Percentiles rank a stretch among this genome's conserved stretches.
phyloP scores from a whole-genome alignment of 2,329 filamentous ascomycete genomes.

The Dactylonectria estremocensis region DNA sequence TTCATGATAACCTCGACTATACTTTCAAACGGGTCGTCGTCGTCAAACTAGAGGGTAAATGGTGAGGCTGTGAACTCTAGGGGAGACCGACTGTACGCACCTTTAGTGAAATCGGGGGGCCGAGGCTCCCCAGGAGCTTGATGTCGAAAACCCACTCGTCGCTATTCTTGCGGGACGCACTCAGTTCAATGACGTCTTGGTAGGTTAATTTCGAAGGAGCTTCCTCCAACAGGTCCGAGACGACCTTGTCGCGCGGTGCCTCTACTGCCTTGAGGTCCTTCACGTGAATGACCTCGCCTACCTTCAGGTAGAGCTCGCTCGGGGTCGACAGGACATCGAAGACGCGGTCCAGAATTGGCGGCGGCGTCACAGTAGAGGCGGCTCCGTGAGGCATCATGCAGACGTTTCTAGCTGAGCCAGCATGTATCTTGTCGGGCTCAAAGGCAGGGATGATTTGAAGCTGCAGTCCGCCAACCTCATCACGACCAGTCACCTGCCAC shows the following conservation, averaged over 20 bases:
- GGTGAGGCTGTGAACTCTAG: no score
- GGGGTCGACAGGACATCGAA: not conserved
- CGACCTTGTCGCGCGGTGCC: not conserved
- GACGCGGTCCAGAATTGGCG: no score
- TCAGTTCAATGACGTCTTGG: not conserved
- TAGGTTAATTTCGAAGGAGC: not conserved
- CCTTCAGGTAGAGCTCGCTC: not conserved
- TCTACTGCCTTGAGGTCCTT: not conserved
- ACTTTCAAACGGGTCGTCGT: no score
- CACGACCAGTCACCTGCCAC: constrained; percentile 8
- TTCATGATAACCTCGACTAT: no score
- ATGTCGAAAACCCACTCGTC: no score
- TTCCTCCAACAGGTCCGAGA: not conserved
- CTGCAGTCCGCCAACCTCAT: constrained; percentile 9
- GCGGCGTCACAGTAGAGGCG: no score
- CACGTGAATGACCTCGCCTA: not conserved
- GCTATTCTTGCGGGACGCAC: no score
- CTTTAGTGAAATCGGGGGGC: no score
- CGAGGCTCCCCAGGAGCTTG: no score
- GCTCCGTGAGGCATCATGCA: not conserved
- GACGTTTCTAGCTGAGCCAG: not conserved
- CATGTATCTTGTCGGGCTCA: not conserved
- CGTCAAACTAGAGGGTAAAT: no score
- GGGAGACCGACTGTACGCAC: no score
- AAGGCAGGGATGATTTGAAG: constrained; percentile 8